A percentile compares a stretch with the other conserved stretches of the same genome.
Conservation (phyloP, 2,329 filamentous ascomycete species). For the Talaromyces sp. region DNA sequence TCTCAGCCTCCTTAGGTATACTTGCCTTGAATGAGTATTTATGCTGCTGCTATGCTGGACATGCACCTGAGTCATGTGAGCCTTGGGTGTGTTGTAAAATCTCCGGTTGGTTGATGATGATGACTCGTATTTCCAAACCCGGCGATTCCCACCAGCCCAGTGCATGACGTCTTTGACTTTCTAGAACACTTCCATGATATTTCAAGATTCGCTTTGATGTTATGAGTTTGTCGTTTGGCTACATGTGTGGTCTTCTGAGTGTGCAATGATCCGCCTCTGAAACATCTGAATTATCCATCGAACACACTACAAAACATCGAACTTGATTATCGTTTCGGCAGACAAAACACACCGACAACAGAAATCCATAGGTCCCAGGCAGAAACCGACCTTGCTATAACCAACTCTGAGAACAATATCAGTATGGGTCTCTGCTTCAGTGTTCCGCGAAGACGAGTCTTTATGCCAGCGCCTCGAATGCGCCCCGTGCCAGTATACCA, state of each 20-base stretch:
- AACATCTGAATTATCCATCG: not conserved
- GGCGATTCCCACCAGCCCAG: not conserved
- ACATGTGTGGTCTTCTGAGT: not conserved
- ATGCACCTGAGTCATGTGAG: not conserved
- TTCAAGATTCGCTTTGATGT: not conserved
- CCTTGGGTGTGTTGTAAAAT: not conserved
- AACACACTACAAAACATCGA: not conserved
- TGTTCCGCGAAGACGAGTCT: not conserved
- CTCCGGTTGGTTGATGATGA: not conserved
- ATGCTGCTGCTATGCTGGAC: not conserved
- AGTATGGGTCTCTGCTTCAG: slow-evolving; percentile 12
- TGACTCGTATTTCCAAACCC: slow-evolving; percentile 7
- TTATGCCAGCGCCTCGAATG: not conserved
- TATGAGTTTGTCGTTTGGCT: not conserved
- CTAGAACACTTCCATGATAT: not conserved
- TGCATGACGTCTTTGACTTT: slow-evolving; percentile 8
- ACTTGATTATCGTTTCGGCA: not conserved
- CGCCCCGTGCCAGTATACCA: not conserved
- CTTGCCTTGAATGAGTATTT: not conserved
- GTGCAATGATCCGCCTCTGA: not conserved
- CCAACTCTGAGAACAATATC: not conserved
- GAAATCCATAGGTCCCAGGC: too few species aligned
- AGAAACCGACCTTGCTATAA: not conserved
- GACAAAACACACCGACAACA: not conserved
- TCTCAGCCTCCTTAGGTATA: not conserved